Conservation (phyloP, 1,284 basidiomycete species). For the Cryptococcus wingfieldii region DNA sequence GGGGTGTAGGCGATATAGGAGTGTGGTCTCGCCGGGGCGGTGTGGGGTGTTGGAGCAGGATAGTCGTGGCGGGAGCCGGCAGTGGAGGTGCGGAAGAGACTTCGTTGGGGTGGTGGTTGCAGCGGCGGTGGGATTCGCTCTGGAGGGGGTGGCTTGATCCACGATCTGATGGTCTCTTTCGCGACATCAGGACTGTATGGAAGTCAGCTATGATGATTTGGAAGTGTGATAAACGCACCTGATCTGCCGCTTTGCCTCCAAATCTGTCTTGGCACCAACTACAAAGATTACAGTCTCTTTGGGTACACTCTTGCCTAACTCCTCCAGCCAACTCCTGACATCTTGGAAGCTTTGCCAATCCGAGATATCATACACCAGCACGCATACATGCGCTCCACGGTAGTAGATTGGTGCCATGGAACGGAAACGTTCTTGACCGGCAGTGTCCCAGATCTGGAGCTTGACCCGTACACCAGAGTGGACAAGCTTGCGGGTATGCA, state of each 20-base stretch:
- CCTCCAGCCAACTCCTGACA: constrained; percentile 88
- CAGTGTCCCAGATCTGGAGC: constrained; percentile 81
- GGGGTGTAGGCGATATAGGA: constrained; percentile 24
- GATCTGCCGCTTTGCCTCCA: constrained; percentile 29
- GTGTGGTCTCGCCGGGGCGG: constrained; percentile 8
- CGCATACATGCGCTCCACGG: constrained; percentile 53
- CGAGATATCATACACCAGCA: constrained; percentile 51
- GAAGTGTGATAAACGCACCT: constrained; percentile 24
- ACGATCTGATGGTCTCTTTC: constrained; percentile 27
- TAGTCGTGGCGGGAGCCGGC: constrained; percentile 8
- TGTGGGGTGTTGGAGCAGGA: not conserved
- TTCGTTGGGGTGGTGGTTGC: constrained; percentile 21
- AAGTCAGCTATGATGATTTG: not conserved
- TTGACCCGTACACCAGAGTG: constrained; percentile 84
- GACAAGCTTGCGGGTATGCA: constrained; percentile 89
- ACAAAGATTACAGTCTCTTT: constrained; percentile 47
- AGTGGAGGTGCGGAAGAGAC: constrained; percentile 33
- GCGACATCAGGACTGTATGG: constrained; percentile 32
- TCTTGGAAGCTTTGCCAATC: constrained; percentile 84
- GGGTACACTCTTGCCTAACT: constrained; percentile 38
- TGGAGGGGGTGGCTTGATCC: constrained; percentile 28
- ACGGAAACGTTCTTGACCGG: constrained; percentile 94
- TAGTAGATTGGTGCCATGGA: constrained; percentile 74
- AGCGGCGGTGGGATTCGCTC: constrained; percentile 8
- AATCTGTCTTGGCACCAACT: constrained; percentile 46